Conservation (phyloP, 2,329 filamentous ascomycete species). For the Harringtonia lauricola region DNA sequence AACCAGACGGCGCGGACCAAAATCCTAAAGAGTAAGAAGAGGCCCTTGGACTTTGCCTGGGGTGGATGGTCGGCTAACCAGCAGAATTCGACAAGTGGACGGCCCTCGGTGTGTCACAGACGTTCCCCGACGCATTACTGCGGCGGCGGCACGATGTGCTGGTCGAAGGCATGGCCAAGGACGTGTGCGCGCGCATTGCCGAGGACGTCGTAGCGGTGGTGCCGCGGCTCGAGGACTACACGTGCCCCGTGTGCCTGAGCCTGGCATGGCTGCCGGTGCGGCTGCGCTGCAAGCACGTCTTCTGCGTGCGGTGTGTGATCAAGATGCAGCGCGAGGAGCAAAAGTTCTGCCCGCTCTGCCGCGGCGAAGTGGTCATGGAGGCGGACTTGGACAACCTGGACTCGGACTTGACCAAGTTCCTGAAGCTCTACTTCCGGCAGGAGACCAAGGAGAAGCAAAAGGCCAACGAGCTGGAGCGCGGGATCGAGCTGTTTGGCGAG, state of each 20-base stretch:
- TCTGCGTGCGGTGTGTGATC: constrained; percentile 76
- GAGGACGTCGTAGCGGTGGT: constrained; percentile 61
- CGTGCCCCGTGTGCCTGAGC: constrained; percentile 68
- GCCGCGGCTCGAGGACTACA: constrained; percentile 75
- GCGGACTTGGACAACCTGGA: constrained; percentile 67
- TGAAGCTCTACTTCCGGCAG: constrained; percentile 65
- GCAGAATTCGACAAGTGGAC: constrained; percentile 81
- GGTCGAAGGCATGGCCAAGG: constrained; percentile 58
- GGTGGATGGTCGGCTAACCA: too few species aligned
- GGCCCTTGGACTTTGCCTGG: too few species aligned
- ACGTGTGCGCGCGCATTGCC: constrained; percentile 64
- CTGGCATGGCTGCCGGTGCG: constrained; percentile 77
- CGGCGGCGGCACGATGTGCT: constrained; percentile 53
- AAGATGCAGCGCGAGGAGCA: constrained; percentile 63
- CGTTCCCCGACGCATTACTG: constrained; percentile 48
- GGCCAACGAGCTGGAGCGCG: constrained; percentile 66
- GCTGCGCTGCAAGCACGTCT: constrained; percentile 63
- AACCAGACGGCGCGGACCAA: constrained; percentile 69
- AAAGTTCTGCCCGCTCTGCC: constrained; percentile 64
- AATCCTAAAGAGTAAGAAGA: constrained; percentile 75
- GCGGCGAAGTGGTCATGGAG: constrained; percentile 57
- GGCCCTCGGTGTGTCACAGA: constrained; percentile 54
- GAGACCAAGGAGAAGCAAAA: constrained; percentile 57
- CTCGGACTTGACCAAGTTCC: constrained; percentile 51
- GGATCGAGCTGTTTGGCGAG: constrained; percentile 60